These are phyloP conservation scores for Hanseniaspora valbyensis DNA, from an alignment of 805 yeast species.

Conservation along the genomic window DNA sequence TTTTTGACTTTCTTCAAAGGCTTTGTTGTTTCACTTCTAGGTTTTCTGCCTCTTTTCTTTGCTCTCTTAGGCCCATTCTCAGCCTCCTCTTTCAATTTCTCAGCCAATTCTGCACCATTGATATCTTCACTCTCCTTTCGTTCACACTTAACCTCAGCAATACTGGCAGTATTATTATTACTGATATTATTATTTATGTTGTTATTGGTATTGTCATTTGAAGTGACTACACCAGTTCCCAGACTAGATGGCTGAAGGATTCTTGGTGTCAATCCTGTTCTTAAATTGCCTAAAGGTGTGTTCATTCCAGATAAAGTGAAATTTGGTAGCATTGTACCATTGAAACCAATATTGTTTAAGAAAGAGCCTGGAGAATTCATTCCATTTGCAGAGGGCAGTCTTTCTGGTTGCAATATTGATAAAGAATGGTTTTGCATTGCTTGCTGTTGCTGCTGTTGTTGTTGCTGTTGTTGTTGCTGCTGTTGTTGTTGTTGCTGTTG, in stretches of 20 bases:
- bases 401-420: neutral
- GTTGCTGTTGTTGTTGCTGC: no score
- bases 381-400: conserved; percentile 12
- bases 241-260: conserved; percentile 21
- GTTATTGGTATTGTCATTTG: conserved; percentile 20
- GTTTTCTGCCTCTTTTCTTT: conserved; percentile 13
- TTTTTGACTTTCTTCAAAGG: neutral
- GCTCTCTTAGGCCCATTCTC: neutral
- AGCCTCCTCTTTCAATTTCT: conserved; percentile 4
- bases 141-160: no score
- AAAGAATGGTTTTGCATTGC: neutral
- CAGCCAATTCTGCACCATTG: neutral
- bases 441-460: conserved; percentile 20
- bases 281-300: conserved; percentile 57
- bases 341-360: conserved; percentile 15
- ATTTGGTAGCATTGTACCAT: neutral
- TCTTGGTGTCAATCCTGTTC: conserved; percentile 66
- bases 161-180: no score
- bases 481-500: conserved; percentile 15
- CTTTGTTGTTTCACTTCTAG: conserved; percentile 7
- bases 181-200: conserved; percentile 11
- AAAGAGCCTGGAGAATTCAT: conserved; percentile 20
- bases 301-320: conserved; percentile 48
- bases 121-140: neutral
- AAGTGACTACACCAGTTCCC: neutral